Base-by-base conservation (phyloP, 768 basidiomycete genomes). In the Pleurotus giganteus region DNA sequence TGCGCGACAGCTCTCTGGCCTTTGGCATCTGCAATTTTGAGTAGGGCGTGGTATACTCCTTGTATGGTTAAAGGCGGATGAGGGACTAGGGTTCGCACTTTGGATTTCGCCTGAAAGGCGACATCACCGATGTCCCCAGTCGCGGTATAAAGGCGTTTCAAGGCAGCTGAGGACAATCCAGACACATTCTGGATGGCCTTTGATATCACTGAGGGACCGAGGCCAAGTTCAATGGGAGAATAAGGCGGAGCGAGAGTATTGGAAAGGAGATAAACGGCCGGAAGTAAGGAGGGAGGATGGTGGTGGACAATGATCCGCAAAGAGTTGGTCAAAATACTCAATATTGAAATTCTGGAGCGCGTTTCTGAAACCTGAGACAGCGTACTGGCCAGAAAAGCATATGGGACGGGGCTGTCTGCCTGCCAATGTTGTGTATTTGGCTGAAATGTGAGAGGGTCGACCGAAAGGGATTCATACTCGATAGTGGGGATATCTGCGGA, bases 81-180 rank as follows among this genome's bases (percentile, higher is more conserved):
- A 2, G 88, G 83, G 23, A 90, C 66, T 23, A 94, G 75, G 3
- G 89, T 89, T 39, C 89, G 79, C 19, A 91, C 68, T 55, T 81
- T 89, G 3, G 84, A 83, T 65, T 88, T 93, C 8, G 93, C 91
- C 55, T 83, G 81, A 61, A 85, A 93, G 1, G 94, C 94, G 6
- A 94, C 91, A 65, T 94, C 91, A 0, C 94, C 94, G 23, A 84
- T 80, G 69, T 97, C 94, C 3, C 94, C 94, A 29, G 75, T 82
- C 41, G 79, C 71, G 58, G 85, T 87, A 66, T 91, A 90, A 12
- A 93, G 68, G 54, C 74, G 79, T 67, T 74, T 84, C 43, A 88
- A 77, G 11, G 85, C 78, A 6, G 75, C 67, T 17, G 76, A 61
- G 4, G 81, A 78, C 27, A 89, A 71, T 19, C 89, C 88, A 13